Evolutionary conservation across 2,329 filamentous ascomycete species (phyloP).

Genomic region (Colletotrichum scovillei): DNA sequence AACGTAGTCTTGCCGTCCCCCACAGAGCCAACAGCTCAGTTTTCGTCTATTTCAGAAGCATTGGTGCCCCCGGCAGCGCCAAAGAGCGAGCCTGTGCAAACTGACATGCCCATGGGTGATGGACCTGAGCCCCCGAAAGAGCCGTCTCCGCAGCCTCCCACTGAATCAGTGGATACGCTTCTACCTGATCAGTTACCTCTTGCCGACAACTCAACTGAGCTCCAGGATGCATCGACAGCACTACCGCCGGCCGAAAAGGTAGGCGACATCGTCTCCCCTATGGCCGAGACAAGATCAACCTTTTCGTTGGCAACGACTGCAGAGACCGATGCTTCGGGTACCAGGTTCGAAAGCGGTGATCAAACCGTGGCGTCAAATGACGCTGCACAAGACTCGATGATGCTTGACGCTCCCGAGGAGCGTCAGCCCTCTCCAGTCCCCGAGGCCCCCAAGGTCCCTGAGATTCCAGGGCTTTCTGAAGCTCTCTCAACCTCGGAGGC

Average conservation of each 20-base stretch:
- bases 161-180: neutral
- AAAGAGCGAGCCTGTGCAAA: constrained; percentile 4
- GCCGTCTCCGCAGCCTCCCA: neutral
- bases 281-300: constrained; percentile 31
- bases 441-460: neutral
- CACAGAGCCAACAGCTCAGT: constrained; percentile 46
- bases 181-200: constrained; percentile 7
- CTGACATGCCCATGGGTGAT: constrained; percentile 19
- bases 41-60: constrained; percentile 29
- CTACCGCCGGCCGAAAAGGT: constrained; percentile 30
- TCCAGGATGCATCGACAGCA: constrained; percentile 14
- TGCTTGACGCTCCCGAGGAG: constrained; percentile 12
- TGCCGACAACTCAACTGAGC: constrained; percentile 6
- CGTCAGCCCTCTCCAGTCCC: neutral
- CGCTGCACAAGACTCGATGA: constrained; percentile 21
- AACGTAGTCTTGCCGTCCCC: constrained; percentile 62
- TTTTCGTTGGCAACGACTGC: constrained; percentile 32
- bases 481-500: neutral
- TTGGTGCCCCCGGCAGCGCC: constrained; percentile 16
- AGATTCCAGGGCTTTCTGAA: neutral
- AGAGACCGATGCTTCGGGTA: constrained; percentile 27
- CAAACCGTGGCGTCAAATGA: constrained; percentile 24
- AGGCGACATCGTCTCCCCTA: constrained; percentile 29
- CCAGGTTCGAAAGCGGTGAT: constrained; percentile 22
- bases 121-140: neutral